phyloP scores from a whole-genome alignment of 768 basidiomycete species.

The Cubamyces sp. region DNA sequence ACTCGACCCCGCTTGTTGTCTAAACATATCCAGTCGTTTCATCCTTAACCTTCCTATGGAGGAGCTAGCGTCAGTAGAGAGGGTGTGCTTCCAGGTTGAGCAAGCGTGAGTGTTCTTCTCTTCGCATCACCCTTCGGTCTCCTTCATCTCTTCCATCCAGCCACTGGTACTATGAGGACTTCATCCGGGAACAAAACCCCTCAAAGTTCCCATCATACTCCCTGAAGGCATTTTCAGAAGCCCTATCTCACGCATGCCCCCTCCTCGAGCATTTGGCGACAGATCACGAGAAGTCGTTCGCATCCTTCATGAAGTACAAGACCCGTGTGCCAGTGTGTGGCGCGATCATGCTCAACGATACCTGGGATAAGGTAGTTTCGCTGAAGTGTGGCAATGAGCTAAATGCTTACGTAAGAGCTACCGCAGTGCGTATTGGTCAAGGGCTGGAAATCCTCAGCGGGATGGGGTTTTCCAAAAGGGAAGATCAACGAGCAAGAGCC shows the following conservation, averaged over 20 bases:
- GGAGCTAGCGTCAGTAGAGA: constrained; percentile 88
- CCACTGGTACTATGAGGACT: constrained; percentile 99
- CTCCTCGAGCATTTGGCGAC: constrained; percentile 80
- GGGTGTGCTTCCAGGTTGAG: constrained; percentile 98
- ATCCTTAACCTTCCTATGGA: constrained; percentile 95
- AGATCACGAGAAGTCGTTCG: constrained; percentile 85
- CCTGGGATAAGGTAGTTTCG: constrained; percentile 83
- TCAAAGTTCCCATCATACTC: constrained; percentile 79
- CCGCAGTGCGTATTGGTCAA: constrained; percentile 93
- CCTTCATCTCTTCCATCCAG: constrained; percentile 44
- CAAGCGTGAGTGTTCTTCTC: constrained; percentile 77
- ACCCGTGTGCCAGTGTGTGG: constrained; percentile 96
- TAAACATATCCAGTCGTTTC: constrained; percentile 67
- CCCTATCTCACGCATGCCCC: constrained; percentile 86
- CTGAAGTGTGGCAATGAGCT: constrained; percentile 14
- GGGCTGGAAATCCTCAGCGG: constrained; percentile 95
- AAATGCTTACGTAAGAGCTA: constrained; percentile 17
- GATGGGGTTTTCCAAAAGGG: constrained; percentile 99
- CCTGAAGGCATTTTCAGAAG: constrained; percentile 91
- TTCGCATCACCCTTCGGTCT: neutral
- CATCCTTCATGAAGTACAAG: constrained; percentile 95
- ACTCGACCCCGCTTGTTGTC: constrained; percentile 24
- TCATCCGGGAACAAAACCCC: constrained; percentile 89
- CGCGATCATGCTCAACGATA: constrained; percentile 91
- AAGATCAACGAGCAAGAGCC: constrained; percentile 97